Conservation (phyloP, 495 filamentous ascomycete genomes). For the Paragyromitra xinjiangensis region DNA sequence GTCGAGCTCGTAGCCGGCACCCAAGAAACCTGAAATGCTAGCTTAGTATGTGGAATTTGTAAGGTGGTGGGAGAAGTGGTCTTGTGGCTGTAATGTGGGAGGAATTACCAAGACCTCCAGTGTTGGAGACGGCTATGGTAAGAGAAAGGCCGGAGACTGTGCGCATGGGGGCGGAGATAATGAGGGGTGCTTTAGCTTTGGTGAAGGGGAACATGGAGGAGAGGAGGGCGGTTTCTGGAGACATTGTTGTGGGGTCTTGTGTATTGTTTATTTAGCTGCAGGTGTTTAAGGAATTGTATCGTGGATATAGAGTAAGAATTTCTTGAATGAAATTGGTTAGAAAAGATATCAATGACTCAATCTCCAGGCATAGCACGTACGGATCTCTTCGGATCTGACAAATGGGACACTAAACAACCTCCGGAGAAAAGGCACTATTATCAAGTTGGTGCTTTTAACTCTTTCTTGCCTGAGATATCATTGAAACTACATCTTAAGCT, state of each 20-base stretch:
- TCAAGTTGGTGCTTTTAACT: background rate
- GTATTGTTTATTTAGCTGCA: background rate
- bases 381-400: background rate
- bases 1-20: constrained; percentile 58
- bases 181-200: constrained; percentile 63
- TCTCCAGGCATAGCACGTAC: background rate
- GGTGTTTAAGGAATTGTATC: background rate
- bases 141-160: constrained; percentile 70
- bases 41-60: background rate
- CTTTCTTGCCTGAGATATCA: background rate
- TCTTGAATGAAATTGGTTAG: background rate
- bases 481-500: background rate
- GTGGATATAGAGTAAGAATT: background rate
- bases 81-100: no score
- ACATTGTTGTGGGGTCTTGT: constrained; percentile 23
- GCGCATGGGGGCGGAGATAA: constrained; percentile 77
- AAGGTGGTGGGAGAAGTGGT: background rate
- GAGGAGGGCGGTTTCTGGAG: constrained; percentile 36
- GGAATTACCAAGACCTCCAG: constrained; percentile 70
- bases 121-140: constrained; percentile 67
- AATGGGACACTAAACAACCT: background rate
- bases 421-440: background rate
- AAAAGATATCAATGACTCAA: background rate
- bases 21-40: constrained; percentile 59
- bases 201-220: constrained; percentile 70